These are phyloP conservation scores for Arthrobotrys pseudoclavata DNA, from an alignment of 2,329 filamentous ascomycete genomes.

Conservation along the genomic window DNA sequence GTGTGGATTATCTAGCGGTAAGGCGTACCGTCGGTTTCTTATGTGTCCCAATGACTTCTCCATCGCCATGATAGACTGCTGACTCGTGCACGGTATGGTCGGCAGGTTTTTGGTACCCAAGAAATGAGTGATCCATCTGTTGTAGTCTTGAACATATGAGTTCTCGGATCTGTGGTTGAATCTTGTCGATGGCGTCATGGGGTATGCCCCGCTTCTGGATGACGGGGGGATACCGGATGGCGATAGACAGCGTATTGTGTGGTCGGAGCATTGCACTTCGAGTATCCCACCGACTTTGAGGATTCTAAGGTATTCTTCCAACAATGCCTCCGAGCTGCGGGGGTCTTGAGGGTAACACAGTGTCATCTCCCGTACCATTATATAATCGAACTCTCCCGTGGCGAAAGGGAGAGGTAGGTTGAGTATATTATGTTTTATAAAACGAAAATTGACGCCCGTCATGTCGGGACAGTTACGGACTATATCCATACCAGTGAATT, in stretches of 20 bases:
- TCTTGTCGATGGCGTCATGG: constrained; percentile 84
- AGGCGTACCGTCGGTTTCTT: constrained; percentile 79
- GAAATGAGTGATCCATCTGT: constrained; percentile 82
- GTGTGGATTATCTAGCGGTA: constrained; percentile 63
- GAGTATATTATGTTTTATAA: constrained; percentile 88
- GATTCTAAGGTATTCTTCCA: constrained; percentile 82
- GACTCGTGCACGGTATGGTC: constrained; percentile 81
- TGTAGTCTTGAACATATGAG: constrained; percentile 84
- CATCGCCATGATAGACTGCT: constrained; percentile 82
- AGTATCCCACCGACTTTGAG: constrained; percentile 82
- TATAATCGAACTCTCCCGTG: constrained; percentile 84
- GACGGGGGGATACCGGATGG: constrained; percentile 64
- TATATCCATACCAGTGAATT: constrained; percentile 64
- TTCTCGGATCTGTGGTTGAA: constrained; percentile 78
- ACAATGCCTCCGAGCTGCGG: constrained; percentile 66
- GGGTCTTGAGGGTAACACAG: constrained; percentile 60
- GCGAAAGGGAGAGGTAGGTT: constrained; percentile 81
- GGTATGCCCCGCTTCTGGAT: constrained; percentile 81
- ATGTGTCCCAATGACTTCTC: constrained; percentile 80
- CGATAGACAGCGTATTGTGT: constrained; percentile 81
- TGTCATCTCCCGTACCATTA: constrained; percentile 67
- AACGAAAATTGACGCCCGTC: constrained; percentile 70
- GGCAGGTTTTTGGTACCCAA: constrained; percentile 79
- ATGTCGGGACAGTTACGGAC: constrained; percentile 62
- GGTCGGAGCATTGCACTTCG: constrained; percentile 79